A percentile compares a stretch with the other conserved stretches of the same genome.
Conservation (phyloP, 2,329 filamentous ascomycete species). For the Ceratocystis eucalypticola region DNA sequence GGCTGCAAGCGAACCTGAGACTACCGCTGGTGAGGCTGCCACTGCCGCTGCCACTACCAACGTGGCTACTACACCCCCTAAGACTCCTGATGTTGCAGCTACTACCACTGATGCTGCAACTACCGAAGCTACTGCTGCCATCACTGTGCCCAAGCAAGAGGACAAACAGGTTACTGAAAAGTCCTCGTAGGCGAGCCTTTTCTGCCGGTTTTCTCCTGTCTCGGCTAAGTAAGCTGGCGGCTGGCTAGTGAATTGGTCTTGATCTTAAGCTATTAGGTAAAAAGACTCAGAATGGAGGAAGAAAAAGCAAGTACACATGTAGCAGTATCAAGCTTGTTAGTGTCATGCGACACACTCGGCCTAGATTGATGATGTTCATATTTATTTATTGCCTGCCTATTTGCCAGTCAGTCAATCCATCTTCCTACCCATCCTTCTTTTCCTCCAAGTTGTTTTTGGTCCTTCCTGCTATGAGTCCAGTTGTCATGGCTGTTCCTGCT, state of each 20-base stretch:
- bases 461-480: background rate
- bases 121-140: slow-evolving; percentile 9
- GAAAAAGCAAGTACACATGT: background rate
- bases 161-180: slow-evolving; percentile 20
- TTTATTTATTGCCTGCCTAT: no score
- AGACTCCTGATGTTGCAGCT: background rate
- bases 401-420: no score
- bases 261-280: background rate
- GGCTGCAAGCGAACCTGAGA: slow-evolving; percentile 12
- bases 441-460: background rate
- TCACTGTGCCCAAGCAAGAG: slow-evolving; percentile 13
- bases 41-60: background rate
- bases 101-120: background rate
- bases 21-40: background rate
- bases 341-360: no score
- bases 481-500: background rate
- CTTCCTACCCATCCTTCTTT: no score
- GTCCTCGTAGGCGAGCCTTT: slow-evolving; percentile 19
- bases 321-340: background rate
- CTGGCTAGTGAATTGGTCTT: background rate
- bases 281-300: background rate
- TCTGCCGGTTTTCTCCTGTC: slow-evolving; percentile 14
- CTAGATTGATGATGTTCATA: no score
- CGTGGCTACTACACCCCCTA: background rate
- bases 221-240: background rate